A percentile compares a stretch with the other conserved stretches of the same genome.
Conservation (phyloP, 768 basidiomycete genomes). For the Calocybe gangraenosa region DNA sequence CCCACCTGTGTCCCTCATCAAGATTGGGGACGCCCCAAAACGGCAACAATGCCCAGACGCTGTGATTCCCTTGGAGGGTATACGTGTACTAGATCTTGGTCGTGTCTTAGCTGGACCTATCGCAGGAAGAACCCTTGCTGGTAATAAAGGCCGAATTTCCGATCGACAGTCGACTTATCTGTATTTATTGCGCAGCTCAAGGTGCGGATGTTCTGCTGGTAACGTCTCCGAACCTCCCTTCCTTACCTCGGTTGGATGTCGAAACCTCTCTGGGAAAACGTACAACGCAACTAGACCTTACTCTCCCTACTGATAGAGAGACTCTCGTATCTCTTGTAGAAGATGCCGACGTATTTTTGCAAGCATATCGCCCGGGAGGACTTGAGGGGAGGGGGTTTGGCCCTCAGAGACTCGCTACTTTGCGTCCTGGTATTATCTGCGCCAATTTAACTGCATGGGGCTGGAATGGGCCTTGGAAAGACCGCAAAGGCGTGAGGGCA, state of each 20-base stretch:
- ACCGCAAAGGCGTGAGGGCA: conserved; percentile 44
- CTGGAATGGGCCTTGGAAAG: conserved; percentile 53
- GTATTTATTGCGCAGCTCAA: conserved; percentile 31
- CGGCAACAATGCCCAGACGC: conserved; percentile 14
- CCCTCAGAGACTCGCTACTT: conserved; percentile 29
- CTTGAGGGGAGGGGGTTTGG: conserved; percentile 47
- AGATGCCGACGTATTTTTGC: conserved; percentile 55
- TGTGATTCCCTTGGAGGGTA: conserved; percentile 38
- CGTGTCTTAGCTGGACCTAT: conserved; percentile 57
- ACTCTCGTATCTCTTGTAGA: conserved; percentile 32
- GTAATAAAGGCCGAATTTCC: conserved; percentile 20
- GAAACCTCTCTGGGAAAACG: conserved; percentile 64
- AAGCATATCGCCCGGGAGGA: conserved; percentile 54
- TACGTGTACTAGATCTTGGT: conserved; percentile 56
- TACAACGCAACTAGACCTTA: conserved; percentile 56
- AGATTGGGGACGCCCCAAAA: conserved; percentile 45
- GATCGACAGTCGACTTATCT: background rate
- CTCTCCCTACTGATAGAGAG: conserved; percentile 21
- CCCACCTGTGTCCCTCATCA: conserved; percentile 39
- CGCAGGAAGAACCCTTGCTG: conserved; percentile 53
- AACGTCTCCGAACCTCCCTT: conserved; percentile 52
- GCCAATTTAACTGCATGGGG: conserved; percentile 56
- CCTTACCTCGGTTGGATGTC: conserved; percentile 44
- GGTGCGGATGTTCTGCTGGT: conserved; percentile 55
- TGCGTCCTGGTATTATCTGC: conserved; percentile 45